Evolutionary conservation across 225 moss, liverwort and hornwort species (phyloP), one percentile per base, ranked within the genome.

Genomic region (Lunularia cruciata): DNA sequence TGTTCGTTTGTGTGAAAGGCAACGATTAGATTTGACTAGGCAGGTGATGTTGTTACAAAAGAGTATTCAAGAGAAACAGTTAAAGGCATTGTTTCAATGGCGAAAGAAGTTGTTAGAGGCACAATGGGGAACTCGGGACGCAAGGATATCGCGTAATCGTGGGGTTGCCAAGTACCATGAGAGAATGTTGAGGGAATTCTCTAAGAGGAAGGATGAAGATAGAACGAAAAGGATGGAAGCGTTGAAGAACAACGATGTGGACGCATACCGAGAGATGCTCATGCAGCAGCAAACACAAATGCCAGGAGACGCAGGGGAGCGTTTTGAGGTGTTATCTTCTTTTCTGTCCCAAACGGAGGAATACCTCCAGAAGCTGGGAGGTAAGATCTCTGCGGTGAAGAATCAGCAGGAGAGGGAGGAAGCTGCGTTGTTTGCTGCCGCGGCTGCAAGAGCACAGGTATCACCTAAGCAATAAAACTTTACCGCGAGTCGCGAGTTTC

Each of bases 261-360:
- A 90, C 89, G 98, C 98, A 4, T 98, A 98, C 66, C 83, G 93
- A 55, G 90, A 98, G 80, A 98, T 98, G 91, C 84, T 98, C 70
- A 85, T 82, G 74, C 90, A 98, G 63, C 98, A 98, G 66, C 98
- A 98, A 77, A 90, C 84, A 71, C 93, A 98, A 60, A 85, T 93
- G 83, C 87, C 87, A 73, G 98, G 98, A 60, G 98, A 93, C 71
- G 90, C 98, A 75, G 98, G 93, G 74, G 93, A 98, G 80, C 87
- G 98, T 37, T 98, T 98, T 80, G 98, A 98, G 83, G 98, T 98
- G 61, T 89, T 98, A 15, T 98, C 98, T 46, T 91, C 98, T 54
- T 98, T 98, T 73, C 78, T 98, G 39, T 87, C 98, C 25, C 98
- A 93, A 81, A 98, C 98, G 47, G 98, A 98, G 84, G 98, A 98